phyloP scores from a whole-genome alignment of 2,329 filamentous ascomycete species.

The Trichoderma endophyticum region DNA sequence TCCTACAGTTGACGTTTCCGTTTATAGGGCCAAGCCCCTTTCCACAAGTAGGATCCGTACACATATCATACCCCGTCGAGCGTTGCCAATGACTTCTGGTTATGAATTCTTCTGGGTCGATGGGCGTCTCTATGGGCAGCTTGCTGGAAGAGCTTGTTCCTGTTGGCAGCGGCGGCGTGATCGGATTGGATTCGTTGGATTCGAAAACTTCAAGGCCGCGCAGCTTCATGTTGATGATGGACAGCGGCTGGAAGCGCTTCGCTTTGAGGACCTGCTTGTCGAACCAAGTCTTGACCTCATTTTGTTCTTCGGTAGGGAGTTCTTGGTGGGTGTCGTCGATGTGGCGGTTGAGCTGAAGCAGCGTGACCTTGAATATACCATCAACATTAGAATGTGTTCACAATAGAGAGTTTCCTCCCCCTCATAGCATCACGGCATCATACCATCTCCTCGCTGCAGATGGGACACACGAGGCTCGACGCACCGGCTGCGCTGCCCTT shows the following conservation, averaged over 20 bases:
- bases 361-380: slow-evolving; percentile 62
- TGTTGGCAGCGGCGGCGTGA: slow-evolving; percentile 27
- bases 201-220: slow-evolving; percentile 92
- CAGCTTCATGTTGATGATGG: slow-evolving; percentile 88
- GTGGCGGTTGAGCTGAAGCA: slow-evolving; percentile 82
- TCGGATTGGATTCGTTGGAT: slow-evolving; percentile 67
- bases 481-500: slow-evolving; percentile 48
- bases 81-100: slow-evolving; percentile 87
- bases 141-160: slow-evolving; percentile 37
- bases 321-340: slow-evolving; percentile 90
- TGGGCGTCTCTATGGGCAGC: slow-evolving; percentile 40
- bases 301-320: slow-evolving; percentile 80
- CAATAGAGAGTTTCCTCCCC: not conserved
- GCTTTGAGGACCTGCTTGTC: slow-evolving; percentile 91
- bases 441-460: slow-evolving; percentile 98
- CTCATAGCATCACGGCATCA: slow-evolving; percentile 22
- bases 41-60: slow-evolving; percentile 83
- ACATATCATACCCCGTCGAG: slow-evolving; percentile 68
- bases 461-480: slow-evolving; percentile 83
- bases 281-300: slow-evolving; percentile 97
- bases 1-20: slow-evolving; percentile 87
- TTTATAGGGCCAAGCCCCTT: slow-evolving; percentile 74
- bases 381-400: not conserved
- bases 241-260: slow-evolving; percentile 87
- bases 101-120: slow-evolving; percentile 87